These are phyloP conservation scores for Wickerhamomyces sp. DNA, from an alignment of 1,139 yeast species.

Conservation along the genomic window DNA sequence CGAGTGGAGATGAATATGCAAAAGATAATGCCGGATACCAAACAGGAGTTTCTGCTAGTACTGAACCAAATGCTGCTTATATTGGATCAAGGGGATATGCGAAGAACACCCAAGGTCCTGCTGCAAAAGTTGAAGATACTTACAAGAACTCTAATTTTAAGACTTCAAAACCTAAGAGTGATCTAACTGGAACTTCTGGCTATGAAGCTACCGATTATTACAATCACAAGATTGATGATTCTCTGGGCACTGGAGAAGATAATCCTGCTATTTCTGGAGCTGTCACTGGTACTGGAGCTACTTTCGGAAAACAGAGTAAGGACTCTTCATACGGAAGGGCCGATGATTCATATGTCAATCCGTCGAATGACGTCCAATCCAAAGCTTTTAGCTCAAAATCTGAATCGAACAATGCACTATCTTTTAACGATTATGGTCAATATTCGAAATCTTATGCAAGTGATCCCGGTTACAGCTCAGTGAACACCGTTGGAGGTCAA, in stretches of 20 bases:
- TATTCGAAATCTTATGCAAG: neutral
- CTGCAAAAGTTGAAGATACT: slow-evolving; percentile 15
- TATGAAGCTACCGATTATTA: slow-evolving; percentile 19
- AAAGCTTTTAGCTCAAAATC: no score
- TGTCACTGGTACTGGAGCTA: neutral
- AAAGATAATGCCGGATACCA: slow-evolving; percentile 9
- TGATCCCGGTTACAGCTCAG: neutral
- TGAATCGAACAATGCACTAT: no score
- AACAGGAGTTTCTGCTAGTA: slow-evolving; percentile 17
- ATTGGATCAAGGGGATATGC: neutral
- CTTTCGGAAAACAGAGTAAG: no score
- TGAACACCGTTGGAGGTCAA: no score
- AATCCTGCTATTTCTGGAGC: slow-evolving; percentile 1
- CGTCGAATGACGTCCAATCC: no score
- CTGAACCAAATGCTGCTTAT: slow-evolving; percentile 10
- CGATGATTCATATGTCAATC: no score
- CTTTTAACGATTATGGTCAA: neutral
- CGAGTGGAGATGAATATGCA: slow-evolving; percentile 13
- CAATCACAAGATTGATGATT: slow-evolving; percentile 6
- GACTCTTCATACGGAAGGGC: no score
- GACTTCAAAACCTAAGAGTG: slow-evolving; percentile 8
- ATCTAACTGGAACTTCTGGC: slow-evolving; percentile 16
- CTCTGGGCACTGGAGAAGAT: slow-evolving; percentile 1
- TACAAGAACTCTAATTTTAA: slow-evolving; percentile 7
- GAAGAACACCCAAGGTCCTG: slow-evolving; percentile 14